Evolutionary conservation across 768 basidiomycete species (phyloP).

Genomic region (Phylloporus rhodoxanthus): DNA sequence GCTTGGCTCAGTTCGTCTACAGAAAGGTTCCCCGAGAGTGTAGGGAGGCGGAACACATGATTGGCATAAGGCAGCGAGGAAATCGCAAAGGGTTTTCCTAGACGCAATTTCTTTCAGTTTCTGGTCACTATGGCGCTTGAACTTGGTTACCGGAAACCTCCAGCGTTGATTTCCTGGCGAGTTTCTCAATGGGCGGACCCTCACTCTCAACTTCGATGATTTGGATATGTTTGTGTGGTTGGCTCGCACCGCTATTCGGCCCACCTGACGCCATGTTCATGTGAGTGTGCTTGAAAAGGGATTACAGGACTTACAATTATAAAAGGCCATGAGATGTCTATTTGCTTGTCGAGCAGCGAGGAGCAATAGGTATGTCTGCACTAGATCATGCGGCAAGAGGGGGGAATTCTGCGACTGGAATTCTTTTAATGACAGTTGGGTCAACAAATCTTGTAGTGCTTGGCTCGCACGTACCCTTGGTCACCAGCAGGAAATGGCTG

Average conservation of each 20-base stretch:
- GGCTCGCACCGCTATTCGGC: slow-evolving; percentile 77
- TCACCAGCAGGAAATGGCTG: slow-evolving; percentile 81
- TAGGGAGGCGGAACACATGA: slow-evolving; percentile 53
- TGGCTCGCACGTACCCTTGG: slow-evolving; percentile 55
- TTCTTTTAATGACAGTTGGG: slow-evolving; percentile 37
- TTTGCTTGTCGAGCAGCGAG: slow-evolving; percentile 58
- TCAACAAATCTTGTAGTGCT: not conserved
- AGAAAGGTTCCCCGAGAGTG: slow-evolving; percentile 15
- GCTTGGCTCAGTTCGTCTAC: slow-evolving; percentile 43
- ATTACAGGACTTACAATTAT: slow-evolving; percentile 60
- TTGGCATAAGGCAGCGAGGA: slow-evolving; percentile 71
- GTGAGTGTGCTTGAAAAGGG: not conserved
- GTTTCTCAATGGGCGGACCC: slow-evolving; percentile 72
- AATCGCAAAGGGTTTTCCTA: slow-evolving; percentile 72
- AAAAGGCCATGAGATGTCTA: slow-evolving; percentile 72
- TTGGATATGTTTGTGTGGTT: slow-evolving; percentile 89
- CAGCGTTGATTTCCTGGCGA: slow-evolving; percentile 53
- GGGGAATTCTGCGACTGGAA: slow-evolving; percentile 76
- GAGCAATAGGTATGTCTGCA: slow-evolving; percentile 70
- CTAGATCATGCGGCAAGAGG: slow-evolving; percentile 70
- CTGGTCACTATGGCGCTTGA: not conserved
- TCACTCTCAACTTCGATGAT: slow-evolving; percentile 61
- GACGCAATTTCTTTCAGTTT: slow-evolving; percentile 1
- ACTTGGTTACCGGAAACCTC: slow-evolving; percentile 35
- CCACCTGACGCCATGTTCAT: slow-evolving; percentile 47